Evolutionary conservation across 2,329 filamentous ascomycete genomes (phyloP).

Genomic region (Trichoderma sp.): DNA sequence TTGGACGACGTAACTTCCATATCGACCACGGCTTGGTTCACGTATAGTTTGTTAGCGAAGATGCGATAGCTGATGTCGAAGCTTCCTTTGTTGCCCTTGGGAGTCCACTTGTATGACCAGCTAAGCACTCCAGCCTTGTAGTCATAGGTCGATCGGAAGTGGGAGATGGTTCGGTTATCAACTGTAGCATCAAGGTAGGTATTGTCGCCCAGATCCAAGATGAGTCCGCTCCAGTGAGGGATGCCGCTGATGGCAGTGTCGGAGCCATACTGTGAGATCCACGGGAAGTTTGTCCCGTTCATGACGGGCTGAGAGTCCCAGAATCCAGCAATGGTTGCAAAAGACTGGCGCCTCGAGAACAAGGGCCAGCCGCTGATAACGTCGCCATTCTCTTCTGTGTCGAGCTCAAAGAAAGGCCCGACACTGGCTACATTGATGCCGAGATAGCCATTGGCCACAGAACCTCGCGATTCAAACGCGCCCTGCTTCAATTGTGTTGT

Average conservation of each 20-base stretch:
- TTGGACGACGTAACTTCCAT: constrained; percentile 58
- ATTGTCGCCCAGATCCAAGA: constrained; percentile 57
- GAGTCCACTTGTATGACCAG: constrained; percentile 69
- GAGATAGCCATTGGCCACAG: constrained; percentile 36
- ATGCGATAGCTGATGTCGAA: constrained; percentile 67
- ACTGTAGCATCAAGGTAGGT: constrained; percentile 62
- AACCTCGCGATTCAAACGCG: constrained; percentile 34
- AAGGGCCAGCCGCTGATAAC: constrained; percentile 68
- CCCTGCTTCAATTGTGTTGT: constrained; percentile 33
- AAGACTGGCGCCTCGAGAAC: constrained; percentile 63
- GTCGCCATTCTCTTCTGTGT: constrained; percentile 29
- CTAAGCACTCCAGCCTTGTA: constrained; percentile 63
- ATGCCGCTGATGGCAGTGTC: constrained; percentile 72
- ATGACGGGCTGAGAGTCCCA: constrained; percentile 61
- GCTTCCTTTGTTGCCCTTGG: constrained; percentile 43
- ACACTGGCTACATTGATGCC: constrained; percentile 34
- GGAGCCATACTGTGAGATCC: constrained; percentile 61
- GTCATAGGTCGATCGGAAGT: constrained; percentile 63
- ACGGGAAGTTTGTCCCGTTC: constrained; percentile 64
- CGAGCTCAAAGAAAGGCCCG: constrained; percentile 35
- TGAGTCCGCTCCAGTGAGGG: constrained; percentile 54
- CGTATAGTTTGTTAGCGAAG: constrained; percentile 63
- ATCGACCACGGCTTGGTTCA: constrained; percentile 58
- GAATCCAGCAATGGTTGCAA: constrained; percentile 69
- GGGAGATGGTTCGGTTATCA: constrained; percentile 57